Evolutionary conservation across 148 eudicot species (phyloP).

Genomic region (Rhododendron ovatum): DNA sequence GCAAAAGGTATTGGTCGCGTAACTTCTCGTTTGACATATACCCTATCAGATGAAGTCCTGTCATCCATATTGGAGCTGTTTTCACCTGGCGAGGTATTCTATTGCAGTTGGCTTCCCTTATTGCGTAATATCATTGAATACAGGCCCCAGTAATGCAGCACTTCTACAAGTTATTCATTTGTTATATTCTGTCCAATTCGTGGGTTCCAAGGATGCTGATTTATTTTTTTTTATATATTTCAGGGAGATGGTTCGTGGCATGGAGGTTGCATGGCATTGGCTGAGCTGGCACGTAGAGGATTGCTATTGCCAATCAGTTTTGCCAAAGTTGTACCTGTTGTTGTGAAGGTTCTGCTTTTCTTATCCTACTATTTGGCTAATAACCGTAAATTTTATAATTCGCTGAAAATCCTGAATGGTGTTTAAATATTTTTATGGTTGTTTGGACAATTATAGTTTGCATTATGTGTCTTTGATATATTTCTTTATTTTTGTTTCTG

Average conservation of each 20-base stretch:
- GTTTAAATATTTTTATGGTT: background rate
- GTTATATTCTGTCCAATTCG: background rate
- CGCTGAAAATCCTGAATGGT: background rate
- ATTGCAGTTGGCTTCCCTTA: background rate
- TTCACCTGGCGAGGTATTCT: slow-evolving; percentile 85
- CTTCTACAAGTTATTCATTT: slow-evolving; percentile 9
- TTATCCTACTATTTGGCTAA: background rate
- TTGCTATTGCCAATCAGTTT: slow-evolving; percentile 85
- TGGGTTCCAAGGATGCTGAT: slow-evolving; percentile 1
- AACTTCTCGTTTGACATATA: slow-evolving; percentile 68
- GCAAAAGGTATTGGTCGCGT: slow-evolving; percentile 98
- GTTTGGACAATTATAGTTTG: background rate
- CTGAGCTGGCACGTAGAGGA: slow-evolving; percentile 98
- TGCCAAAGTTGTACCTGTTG: slow-evolving; percentile 92
- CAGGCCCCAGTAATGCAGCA: background rate
- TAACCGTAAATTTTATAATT: background rate
- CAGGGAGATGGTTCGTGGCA: slow-evolving; percentile 99
- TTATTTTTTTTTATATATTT: slow-evolving; percentile 5
- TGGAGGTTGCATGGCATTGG: slow-evolving; percentile 98
- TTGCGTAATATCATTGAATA: background rate
- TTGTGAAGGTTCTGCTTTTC: slow-evolving; percentile 56
- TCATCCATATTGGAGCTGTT: slow-evolving; percentile 89
- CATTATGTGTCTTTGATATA: background rate
- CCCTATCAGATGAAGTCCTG: slow-evolving; percentile 88
- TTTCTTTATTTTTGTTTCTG: background rate